Conservation (phyloP, 768 basidiomycete genomes). For the Clavulina sp. region DNA sequence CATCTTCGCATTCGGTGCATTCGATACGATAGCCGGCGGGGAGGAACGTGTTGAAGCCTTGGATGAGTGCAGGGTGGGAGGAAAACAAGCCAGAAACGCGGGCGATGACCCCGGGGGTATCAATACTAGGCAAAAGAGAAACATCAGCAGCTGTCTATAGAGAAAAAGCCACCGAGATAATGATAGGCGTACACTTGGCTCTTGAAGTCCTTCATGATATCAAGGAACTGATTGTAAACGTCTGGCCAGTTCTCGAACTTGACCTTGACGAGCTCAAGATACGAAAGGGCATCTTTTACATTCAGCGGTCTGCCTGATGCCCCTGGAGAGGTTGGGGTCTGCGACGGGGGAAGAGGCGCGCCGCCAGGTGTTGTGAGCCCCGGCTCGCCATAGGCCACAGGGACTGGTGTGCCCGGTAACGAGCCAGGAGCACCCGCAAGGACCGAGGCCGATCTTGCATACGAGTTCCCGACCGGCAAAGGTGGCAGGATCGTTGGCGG, state of each 20-base stretch:
- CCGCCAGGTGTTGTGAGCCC: background rate
- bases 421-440: background rate
- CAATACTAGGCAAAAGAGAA: constrained; percentile 42
- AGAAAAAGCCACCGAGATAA: background rate
- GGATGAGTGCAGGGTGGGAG: constrained; percentile 78
- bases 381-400: background rate
- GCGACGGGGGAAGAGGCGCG: background rate
- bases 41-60: constrained; percentile 97
- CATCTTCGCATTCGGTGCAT: constrained; percentile 15
- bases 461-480: background rate
- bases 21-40: constrained; percentile 91
- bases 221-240: constrained; percentile 15
- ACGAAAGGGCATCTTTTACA: constrained; percentile 16
- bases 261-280: constrained; percentile 19
- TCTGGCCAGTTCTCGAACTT: constrained; percentile 16
- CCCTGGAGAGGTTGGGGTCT: constrained; percentile 5
- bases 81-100: constrained; percentile 87
- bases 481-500: constrained; percentile 9
- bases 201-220: constrained; percentile 81
- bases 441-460: background rate
- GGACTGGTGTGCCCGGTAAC: constrained; percentile 5
- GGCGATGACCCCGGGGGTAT: constrained; percentile 92
- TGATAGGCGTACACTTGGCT: constrained; percentile 56
- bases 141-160: constrained; percentile 2
- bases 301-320: constrained; percentile 8